Conservation (phyloP, 225 moss, liverwort and hornwort genomes). For the Bryoerythrophyllum caledonicum region DNA sequence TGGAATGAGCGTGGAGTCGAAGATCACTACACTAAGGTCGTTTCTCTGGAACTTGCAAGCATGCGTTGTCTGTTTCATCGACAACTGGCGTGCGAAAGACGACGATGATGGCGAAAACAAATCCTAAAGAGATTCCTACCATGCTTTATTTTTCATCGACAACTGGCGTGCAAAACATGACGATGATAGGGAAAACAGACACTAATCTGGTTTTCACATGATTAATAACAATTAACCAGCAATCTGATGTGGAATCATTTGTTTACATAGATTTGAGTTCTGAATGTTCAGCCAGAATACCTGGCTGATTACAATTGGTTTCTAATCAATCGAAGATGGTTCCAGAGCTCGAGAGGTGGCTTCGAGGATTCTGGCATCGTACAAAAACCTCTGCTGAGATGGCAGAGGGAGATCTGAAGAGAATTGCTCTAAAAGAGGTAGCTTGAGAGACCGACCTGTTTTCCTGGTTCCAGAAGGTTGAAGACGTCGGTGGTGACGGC, state of each 20-base stretch:
- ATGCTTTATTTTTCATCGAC: not conserved
- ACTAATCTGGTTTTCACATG: no score
- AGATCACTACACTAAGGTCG: not conserved
- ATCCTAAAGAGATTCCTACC: no score
- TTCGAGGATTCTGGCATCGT: constrained; percentile 4
- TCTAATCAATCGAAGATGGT: not conserved
- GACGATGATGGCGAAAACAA: no score
- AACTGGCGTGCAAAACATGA: not conserved
- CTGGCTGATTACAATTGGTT: not conserved
- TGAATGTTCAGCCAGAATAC: constrained; percentile 11
- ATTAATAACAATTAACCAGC: not conserved
- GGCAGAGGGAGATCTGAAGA: constrained; percentile 23
- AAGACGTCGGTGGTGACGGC: constrained; percentile 66
- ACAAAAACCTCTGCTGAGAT: constrained; percentile 30
- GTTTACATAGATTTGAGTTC: constrained; percentile 9
- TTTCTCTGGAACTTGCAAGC: not conserved
- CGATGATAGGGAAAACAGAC: not conserved
- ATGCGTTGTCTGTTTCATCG: no score
- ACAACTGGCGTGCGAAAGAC: no score
- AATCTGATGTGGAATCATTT: constrained; percentile 15
- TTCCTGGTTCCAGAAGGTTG: constrained; percentile 51
- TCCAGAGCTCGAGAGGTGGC: constrained; percentile 27
- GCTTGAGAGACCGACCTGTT: constrained; percentile 6
- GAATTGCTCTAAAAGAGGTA: constrained; percentile 28
- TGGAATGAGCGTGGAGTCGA: not conserved